Evolutionary conservation across 441 rosid genomes (phyloP).

Genomic region (Kokia cookei): DNA sequence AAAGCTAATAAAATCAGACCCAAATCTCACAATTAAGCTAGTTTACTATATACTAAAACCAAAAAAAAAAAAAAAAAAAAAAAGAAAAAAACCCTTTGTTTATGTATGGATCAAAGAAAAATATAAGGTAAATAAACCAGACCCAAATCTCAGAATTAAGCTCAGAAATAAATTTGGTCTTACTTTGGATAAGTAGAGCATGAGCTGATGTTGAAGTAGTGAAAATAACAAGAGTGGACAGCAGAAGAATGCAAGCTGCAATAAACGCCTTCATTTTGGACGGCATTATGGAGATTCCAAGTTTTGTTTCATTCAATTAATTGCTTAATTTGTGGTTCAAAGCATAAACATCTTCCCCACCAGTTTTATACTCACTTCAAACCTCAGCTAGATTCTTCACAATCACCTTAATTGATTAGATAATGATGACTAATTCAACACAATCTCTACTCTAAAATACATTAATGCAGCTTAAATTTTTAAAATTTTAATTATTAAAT

Average conservation of each 20-base stretch:
- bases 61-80: too few relatives aligned
- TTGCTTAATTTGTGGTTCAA: neutral
- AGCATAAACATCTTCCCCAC: neutral
- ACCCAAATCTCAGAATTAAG: neutral
- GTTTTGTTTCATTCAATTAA: neutral
- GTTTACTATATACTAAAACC: neutral
- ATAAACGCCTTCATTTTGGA: neutral
- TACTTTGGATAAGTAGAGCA: neutral
- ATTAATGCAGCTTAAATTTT: too few relatives aligned
- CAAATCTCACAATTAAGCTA: neutral
- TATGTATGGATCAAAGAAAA: neutral
- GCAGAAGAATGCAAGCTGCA: neutral
- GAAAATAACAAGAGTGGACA: neutral
- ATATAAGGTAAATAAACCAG: neutral
- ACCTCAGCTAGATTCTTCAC: neutral
- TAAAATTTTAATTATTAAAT: too few relatives aligned
- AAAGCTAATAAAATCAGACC: neutral
- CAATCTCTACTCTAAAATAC: too few relatives aligned
- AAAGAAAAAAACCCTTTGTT: too few relatives aligned
- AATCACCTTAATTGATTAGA: neutral
- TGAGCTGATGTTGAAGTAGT: neutral
- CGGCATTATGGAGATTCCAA: neutral
- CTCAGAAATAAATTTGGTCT: neutral
- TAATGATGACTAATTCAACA: neutral
- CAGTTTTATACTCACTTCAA: neutral